Evolutionary conservation across 495 filamentous ascomycete species (phyloP), one percentile per base, ranked within the genome.

Genomic region (Penicillium goetzii): DNA sequence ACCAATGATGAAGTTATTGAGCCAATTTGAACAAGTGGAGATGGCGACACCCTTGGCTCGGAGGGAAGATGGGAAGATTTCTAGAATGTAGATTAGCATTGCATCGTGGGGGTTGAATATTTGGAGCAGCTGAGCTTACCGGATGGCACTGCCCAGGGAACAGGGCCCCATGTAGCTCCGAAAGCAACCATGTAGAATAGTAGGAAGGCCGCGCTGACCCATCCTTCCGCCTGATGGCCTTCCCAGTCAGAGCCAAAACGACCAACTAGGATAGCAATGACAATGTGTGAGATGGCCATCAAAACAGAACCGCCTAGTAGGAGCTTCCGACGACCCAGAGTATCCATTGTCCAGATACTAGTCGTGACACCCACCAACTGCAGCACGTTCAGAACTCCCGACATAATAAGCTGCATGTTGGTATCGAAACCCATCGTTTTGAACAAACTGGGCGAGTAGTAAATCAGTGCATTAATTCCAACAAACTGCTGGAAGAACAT

Each of bases 401-500:
- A 84, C 78, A 88, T 84, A 59, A 84, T 76, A 10, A 88, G 75
- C 56, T 84, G 82, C 82, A 86, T 85, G 41, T 76, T 75, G 55
- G 78, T 76, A 55, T 83, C 71, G 10, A 87, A 75, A 9, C 86
- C 85, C 77, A 87, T 84, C 0, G 81, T 84, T n/a, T 76, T 64
- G 62, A 87, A 88, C 0, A 88, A 73, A 0, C 80, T 84, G 0
- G 85, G 85, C 0, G 76, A 79, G 68, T 86, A 88, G 70, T 86
- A 85, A n/a, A 83, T 80, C 0, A 83, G 62, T 7, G 80, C 82
- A 56, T 83, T 83, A 61, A 84, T 81, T 1, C 79, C 80, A 0
- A 80, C 76, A 34, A 83, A 84, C 71, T 82, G 79, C 62, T 87
- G 84, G 61, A 86, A 87, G 65, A 86, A 86, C 73, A 83, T 83